Conservation (phyloP, 2,329 filamentous ascomycete genomes). For the Colletotrichum filicis region DNA sequence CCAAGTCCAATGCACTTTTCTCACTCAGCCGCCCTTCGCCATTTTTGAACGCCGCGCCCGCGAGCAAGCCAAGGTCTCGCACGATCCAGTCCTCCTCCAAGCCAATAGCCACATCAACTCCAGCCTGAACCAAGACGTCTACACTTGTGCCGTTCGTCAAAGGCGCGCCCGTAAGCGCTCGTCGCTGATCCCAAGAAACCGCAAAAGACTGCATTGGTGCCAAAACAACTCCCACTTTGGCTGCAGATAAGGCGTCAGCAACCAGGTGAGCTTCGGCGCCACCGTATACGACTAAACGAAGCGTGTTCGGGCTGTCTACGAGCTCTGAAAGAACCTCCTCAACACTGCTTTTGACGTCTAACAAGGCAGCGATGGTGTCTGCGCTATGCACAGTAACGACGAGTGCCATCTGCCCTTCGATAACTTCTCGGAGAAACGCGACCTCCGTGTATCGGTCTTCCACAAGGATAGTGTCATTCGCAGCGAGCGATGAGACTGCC, state of each 20-base stretch:
- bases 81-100: conserved; percentile 72
- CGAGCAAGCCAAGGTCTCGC: conserved; percentile 67
- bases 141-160: conserved; percentile 72
- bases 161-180: conserved; percentile 71
- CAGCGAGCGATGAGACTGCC: conserved; percentile 52
- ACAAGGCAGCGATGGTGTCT: conserved; percentile 68
- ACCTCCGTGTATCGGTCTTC: conserved; percentile 59
- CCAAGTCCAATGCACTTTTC: conserved; percentile 65
- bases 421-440: conserved; percentile 63
- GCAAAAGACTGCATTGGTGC: conserved; percentile 67
- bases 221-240: conserved; percentile 69
- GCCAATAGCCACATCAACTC: conserved; percentile 68
- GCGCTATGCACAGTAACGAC: conserved; percentile 71
- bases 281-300: conserved; percentile 68
- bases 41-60: conserved; percentile 69
- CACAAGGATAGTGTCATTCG: conserved; percentile 44
- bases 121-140: conserved; percentile 66
- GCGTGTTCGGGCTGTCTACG: conserved; percentile 20
- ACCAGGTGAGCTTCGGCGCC: conserved; percentile 72
- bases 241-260: conserved; percentile 65
- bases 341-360: conserved; percentile 67
- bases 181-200: conserved; percentile 68
- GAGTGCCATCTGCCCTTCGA: conserved; percentile 63
- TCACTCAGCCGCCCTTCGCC: conserved; percentile 63
- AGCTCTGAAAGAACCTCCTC: conserved; percentile 51